A percentile compares a stretch with the other conserved stretches of the same genome.
Conservation (phyloP, 148 eudicot genomes). For the Nepenthes gracilis region DNA sequence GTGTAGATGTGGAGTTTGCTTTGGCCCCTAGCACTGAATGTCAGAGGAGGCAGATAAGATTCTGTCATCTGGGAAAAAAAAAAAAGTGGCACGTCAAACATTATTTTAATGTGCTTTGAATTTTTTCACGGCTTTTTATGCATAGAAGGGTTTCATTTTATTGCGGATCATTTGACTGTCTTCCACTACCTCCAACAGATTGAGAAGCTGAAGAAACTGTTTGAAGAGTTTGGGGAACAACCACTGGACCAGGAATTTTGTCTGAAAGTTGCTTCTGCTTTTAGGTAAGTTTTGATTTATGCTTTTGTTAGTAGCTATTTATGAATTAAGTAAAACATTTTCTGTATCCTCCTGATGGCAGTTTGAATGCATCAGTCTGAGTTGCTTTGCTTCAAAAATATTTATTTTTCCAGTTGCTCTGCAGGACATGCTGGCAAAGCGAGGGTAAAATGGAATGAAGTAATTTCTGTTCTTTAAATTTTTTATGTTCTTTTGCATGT, state of each 20-base stretch:
- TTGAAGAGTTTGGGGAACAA: slow-evolving; percentile 25
- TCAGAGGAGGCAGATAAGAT: too few relatives aligned
- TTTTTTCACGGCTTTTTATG: too few relatives aligned
- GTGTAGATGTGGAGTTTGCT: too few relatives aligned
- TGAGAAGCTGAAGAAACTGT: slow-evolving; percentile 43
- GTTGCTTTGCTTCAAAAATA: not conserved
- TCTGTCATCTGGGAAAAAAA: too few relatives aligned
- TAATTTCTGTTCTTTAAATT: slow-evolving; percentile 12
- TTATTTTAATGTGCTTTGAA: too few relatives aligned
- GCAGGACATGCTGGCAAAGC: slow-evolving; percentile 82
- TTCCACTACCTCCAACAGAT: slow-evolving; percentile 22
- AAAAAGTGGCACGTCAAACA: too few relatives aligned
- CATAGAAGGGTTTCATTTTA: too few relatives aligned
- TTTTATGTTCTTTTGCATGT: not conserved
- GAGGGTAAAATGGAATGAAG: slow-evolving; percentile 65
- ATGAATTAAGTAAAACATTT: not conserved
- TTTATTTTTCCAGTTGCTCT: slow-evolving; percentile 34
- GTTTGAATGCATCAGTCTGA: not conserved
- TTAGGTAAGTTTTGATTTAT: slow-evolving; percentile 28
- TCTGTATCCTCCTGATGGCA: not conserved
- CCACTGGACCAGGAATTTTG: slow-evolving; percentile 34
- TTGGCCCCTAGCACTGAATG: too few relatives aligned
- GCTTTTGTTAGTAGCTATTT: not conserved
- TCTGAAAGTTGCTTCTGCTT: slow-evolving; percentile 34
- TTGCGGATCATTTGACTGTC: not conserved